Conservation (phyloP, 1,139 yeast genomes). For the Geotrichum aggregatum region DNA sequence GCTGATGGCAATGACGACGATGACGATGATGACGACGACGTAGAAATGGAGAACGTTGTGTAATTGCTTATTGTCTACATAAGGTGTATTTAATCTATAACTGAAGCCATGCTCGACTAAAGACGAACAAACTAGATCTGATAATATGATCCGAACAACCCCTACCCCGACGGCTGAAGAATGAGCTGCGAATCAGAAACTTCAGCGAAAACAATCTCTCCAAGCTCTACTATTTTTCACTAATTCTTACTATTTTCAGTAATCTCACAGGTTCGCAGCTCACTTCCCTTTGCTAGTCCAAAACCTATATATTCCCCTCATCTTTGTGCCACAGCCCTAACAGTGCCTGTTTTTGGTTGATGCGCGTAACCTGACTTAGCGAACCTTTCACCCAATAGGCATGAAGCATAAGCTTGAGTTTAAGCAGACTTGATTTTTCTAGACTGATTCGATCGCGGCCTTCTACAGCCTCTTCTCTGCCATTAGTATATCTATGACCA, state of each 20-base stretch:
- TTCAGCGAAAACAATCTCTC: not conserved
- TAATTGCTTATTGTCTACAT: no score
- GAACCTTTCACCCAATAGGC: not conserved
- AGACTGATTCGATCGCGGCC: not conserved
- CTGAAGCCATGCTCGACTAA: not conserved
- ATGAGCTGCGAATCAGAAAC: constrained; percentile 2
- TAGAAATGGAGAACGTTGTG: constrained; percentile 33
- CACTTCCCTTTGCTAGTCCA: no score
- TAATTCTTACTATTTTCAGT: not conserved
- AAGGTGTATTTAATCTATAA: not conserved
- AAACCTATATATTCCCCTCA: no score
- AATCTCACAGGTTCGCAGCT: not conserved
- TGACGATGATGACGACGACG: constrained; percentile 37
- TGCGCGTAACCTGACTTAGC: no score
- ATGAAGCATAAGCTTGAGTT: not conserved
- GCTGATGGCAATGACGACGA: constrained; percentile 23
- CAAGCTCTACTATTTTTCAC: not conserved
- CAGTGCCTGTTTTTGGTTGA: no score
- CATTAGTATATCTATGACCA: no score
- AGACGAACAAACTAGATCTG: not conserved
- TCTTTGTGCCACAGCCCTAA: no score
- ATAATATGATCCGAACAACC: no score
- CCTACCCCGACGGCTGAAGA: not conserved
- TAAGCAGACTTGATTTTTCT: not conserved
- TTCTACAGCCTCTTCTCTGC: no score